A percentile compares a stretch with the other conserved stretches of the same genome.
Evolutionary conservation across 2,329 filamentous ascomycete genomes (phyloP).

Genomic region (Aspergillus texensis): DNA sequence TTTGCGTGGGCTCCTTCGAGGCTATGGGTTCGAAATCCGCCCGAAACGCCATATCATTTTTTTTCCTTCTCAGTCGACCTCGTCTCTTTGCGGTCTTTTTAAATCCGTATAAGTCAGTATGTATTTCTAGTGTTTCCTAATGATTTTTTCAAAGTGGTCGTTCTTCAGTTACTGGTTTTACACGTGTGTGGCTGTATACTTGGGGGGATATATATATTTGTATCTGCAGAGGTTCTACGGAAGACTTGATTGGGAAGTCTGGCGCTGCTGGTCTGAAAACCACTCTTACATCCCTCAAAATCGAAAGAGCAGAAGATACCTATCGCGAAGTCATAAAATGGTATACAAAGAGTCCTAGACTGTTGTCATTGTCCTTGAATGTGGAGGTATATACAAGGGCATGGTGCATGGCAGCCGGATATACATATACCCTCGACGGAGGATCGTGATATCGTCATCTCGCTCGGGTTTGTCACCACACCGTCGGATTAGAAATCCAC

Average conservation of each 20-base stretch:
- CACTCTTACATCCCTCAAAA: too few relatives aligned
- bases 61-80: neutral
- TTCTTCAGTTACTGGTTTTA: neutral
- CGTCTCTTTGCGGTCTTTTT: neutral
- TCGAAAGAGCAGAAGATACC: too few relatives aligned
- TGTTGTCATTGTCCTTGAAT: neutral
- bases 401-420: too few relatives aligned
- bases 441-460: neutral
- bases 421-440: too few relatives aligned
- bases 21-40: neutral
- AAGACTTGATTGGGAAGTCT: too few relatives aligned
- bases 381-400: too few relatives aligned
- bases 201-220: neutral
- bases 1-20: neutral
- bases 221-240: too few relatives aligned
- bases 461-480: neutral
- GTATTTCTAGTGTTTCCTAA: neutral
- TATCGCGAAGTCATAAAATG: neutral
- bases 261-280: too few relatives aligned
- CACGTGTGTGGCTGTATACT: neutral
- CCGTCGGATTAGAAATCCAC: conserved; percentile 3
- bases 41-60: neutral
- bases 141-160: neutral
- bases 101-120: neutral
- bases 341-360: neutral